Evolutionary conservation across 2,329 filamentous ascomycete genomes (phyloP), one percentile per base, ranked within the genome.

Genomic region (Aureobasidium namibiae): DNA sequence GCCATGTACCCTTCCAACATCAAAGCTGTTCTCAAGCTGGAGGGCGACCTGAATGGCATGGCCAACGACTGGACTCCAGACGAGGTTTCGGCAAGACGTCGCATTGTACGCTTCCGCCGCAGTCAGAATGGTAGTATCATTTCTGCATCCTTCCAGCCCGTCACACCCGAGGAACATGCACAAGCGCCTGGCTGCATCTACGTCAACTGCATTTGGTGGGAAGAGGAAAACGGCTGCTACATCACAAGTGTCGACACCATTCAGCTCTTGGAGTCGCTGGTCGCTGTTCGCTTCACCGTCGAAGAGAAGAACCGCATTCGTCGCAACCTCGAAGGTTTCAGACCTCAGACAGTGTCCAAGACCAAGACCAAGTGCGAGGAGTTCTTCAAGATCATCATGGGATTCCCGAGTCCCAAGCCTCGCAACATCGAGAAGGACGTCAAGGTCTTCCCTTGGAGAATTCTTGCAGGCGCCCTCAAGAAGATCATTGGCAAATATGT

Each of bases 371-470:
- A 97, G 61, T 96, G 89, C 70, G 92, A 97, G 72, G 90, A 95
- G 59, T 97, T 97, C 74, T 97, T 97, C 84, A 96, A 96, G 77
- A 82, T 96, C 67, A 97, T 99, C 75, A 99, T 99, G 94, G 90
- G 85, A 1, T 97, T 97, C 70, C 90, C 91, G 13, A 89, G 88
- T 62, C 94, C 94, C 1, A 97, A 97, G 75, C 94, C 94, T 18
- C 83, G 94, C 63, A 96, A 97, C 70, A 99, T 99, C 64, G 94
- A 97, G 78, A 99, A 99, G 77, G 92, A 97, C 69, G 92, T 99
- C 70, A 99, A 99, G 76, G 94, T 97, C 13, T 99, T 97, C 69
- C 88, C 91, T 4, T 99, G 94, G 94, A 94, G 91, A 73, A 90
- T 94, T 61, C 80, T 99, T 45, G 83, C 84, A 50, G 82, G 85